These are phyloP conservation scores for Dunaliella sp. DNA, from an alignment of 139 green algal genomes.

Conservation along the genomic window DNA sequence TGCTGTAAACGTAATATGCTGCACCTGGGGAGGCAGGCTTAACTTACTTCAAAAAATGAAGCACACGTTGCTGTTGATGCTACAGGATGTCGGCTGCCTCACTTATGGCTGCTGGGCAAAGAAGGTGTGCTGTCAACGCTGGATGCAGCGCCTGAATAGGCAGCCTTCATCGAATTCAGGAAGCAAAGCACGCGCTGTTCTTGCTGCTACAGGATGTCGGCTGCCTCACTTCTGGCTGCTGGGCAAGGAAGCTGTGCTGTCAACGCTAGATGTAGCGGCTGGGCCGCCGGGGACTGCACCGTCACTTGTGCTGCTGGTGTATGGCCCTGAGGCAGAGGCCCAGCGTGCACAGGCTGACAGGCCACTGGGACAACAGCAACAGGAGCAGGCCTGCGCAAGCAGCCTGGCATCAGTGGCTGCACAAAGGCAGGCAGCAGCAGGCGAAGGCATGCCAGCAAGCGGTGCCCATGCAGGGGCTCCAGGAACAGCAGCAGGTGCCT, in stretches of 20 bases:
- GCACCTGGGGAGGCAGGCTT: background rate
- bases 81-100: background rate
- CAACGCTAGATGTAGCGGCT: background rate
- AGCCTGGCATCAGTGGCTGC: background rate
- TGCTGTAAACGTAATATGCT: background rate
- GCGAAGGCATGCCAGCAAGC: background rate
- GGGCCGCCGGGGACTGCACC: background rate
- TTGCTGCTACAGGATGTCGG: conserved; percentile 52
- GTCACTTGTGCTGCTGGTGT: background rate
- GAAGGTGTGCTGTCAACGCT: background rate
- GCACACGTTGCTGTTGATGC: background rate
- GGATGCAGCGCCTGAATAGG: conserved; percentile 9
- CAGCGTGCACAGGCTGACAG: no score
- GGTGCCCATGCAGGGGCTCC: background rate
- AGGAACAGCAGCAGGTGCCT: background rate
- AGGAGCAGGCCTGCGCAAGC: no score
- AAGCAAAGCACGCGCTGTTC: no score
- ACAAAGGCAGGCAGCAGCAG: background rate
- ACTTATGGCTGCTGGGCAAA: conserved; percentile 44
- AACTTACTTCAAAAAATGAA: background rate
- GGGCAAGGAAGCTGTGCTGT: background rate
- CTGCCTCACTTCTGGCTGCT: conserved; percentile 65
- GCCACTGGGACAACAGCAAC: background rate
- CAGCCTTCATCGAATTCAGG: no score
- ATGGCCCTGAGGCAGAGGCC: no score